Base-by-base conservation (phyloP, 2,329 filamentous ascomycete genomes). In the Claviceps maximensis region DNA sequence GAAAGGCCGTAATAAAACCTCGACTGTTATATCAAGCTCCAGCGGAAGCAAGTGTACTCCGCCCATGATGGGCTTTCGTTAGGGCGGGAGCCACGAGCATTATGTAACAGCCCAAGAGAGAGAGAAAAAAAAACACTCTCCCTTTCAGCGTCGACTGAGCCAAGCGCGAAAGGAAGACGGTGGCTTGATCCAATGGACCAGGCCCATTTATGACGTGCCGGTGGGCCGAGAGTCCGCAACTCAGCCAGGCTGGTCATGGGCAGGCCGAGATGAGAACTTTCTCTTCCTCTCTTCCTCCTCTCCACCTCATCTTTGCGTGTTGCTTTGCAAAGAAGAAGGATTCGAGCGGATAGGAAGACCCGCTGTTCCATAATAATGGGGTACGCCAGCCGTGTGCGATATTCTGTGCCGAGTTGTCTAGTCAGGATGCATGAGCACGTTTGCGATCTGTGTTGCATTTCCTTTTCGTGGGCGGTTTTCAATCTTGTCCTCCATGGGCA, bases 171-270 rank as follows among this genome's bases (percentile, higher is more conserved):
- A 44, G 23, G 15, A 10, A 49, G 10, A 6, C 31, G 21, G 47
- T 49, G 47, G 47, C 47, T 49, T 49, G 33, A 41, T 27, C 21
- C 33, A 29, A 33, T 41, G 47, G 47, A 49, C 47, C 47, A 27
- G 17, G 23, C 15, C 44, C 47, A 48, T 49, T 29, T 4, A 27
- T 17, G 33, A 49, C 31, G 33, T n/a, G n/a, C n/a, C n/a, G n/a
- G n/a, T 49, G 47, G 47, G 47, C 31, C 31, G 19, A 38, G 21
- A 13, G 25, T 33, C 31, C 31, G 31, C 8, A 10, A 7, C 31
- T 33, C 31, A 10, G 36, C n/a, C 46, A 21, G 29, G 17, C 23
- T 25, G 44, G 12, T 25, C n/a, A n/a, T 15, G 21, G 41, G 21
- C 27, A 29, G 27, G 4, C 27, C 27, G 21, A 25, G 41, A 3